Evolutionary conservation across 2,329 filamentous ascomycete species (phyloP), one percentile per base, ranked within the genome.

Genomic region (Pseudofabraea citricarpa): DNA sequence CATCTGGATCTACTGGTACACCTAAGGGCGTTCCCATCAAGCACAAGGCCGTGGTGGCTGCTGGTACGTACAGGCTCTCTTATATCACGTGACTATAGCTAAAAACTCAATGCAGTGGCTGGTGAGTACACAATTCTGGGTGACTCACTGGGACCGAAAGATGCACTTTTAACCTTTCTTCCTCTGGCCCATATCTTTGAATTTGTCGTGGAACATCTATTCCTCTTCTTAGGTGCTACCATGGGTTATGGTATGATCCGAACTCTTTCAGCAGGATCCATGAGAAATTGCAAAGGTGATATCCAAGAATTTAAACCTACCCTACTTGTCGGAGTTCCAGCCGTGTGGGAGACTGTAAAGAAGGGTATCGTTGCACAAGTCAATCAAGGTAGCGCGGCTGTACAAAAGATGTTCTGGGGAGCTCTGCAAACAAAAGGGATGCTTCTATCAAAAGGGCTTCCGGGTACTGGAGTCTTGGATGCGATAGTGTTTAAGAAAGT

Each of bases 141-240:
- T 18, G 80, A 83, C 46, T 85, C 85, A 57, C 79, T 97, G 40
- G 83, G 82, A 46, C 81, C 85, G 45, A 79, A 75, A 38, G 93
- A 97, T 56, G 77, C 78, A 32, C 74, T 96, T 39, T 77, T 97
- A 33, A 89, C 90, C 22, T 98, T 96, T 65, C 79, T 98, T 10
- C 93, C 93, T 2, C 81, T 95, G 41, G 90, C 93, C 2, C 93
- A 98, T 64, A 96, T 95, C 58, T 82, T 97, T 56, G 93, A 97
- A 65, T 93, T 95, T 65, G 86, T 90, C 45, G 88, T 97, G 53
- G 93, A 98, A 69, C 95, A 95, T 64, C 72, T 90, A 7, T 89
- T 86, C 46, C 67, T 97, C 48, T 93, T 83, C 68, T 87, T 91
- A 73, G 93, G 93, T 54, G 89, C 85, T 54, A 90, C 85, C 31